A percentile compares a stretch with the other conserved stretches of the same genome.
phyloP scores from a whole-genome alignment of 164 flowering plant genomes.

The Chimonanthus praecox region DNA sequence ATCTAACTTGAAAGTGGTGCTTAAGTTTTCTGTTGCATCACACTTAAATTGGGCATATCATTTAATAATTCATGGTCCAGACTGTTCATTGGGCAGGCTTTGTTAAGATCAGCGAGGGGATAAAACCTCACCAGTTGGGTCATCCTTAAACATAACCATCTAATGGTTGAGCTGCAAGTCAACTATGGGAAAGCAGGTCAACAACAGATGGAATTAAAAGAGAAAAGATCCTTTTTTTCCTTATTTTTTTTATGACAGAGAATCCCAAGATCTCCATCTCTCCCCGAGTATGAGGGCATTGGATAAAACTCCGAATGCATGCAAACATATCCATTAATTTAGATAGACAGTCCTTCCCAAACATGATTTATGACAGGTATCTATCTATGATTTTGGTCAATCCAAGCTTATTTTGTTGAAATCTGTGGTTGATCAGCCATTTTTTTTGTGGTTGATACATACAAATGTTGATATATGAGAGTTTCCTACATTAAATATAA shows the following conservation, averaged over 20 bases:
- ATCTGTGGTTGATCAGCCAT: not conserved
- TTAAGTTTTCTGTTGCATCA: not conserved
- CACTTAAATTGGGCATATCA: not conserved
- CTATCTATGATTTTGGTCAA: no score
- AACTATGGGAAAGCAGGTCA: not conserved
- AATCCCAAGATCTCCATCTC: no score
- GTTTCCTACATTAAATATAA: not conserved
- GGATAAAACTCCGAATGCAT: no score
- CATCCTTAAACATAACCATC: not conserved
- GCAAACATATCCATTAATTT: no score
- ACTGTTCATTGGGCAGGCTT: not conserved
- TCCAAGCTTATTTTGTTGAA: not conserved
- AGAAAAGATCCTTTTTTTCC: not conserved
- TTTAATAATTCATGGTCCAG: not conserved
- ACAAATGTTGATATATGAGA: not conserved
- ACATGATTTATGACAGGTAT: no score
- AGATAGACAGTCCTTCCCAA: no score
- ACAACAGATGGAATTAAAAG: not conserved
- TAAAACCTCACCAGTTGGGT: not conserved
- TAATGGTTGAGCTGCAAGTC: not conserved
- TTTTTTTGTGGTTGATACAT: not conserved
- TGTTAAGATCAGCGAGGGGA: no score
- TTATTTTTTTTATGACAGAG: not conserved
- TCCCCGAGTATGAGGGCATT: no score
- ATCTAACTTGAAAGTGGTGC: not conserved